Percentiles rank a stretch among this genome's conserved stretches.
These are phyloP conservation scores for Populus deltoides DNA, from an alignment of 345 rosid species.

Conservation along the genomic window DNA sequence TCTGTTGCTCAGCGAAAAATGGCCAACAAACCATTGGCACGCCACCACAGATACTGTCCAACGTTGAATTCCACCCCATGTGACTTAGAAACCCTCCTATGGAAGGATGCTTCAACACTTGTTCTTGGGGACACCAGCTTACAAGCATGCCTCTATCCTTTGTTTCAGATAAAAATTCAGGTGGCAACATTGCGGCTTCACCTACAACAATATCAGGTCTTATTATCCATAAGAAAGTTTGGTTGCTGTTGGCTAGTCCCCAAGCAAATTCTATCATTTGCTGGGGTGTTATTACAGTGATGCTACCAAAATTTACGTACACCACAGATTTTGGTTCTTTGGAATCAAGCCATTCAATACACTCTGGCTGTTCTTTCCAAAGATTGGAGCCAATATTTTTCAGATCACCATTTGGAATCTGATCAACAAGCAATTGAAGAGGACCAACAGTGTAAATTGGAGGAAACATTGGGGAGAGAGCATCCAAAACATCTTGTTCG, in stretches of 20 bases:
- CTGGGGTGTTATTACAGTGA: slow-evolving; percentile 12
- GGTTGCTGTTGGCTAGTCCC: slow-evolving; percentile 30
- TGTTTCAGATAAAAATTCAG: slow-evolving; percentile 12
- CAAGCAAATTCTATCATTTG: slow-evolving; percentile 29
- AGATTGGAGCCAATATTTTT: slow-evolving; percentile 10
- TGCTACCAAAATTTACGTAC: slow-evolving; percentile 29
- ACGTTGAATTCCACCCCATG: slow-evolving; percentile 32
- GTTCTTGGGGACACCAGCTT: slow-evolving; percentile 28
- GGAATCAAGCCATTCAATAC: slow-evolving; percentile 23
- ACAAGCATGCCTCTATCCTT: slow-evolving; percentile 17
- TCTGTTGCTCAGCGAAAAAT: slow-evolving; percentile 22
- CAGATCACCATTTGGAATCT: background rate
- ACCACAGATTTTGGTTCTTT: slow-evolving; percentile 21
- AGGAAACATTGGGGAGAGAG: slow-evolving; percentile 21
- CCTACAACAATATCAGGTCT: slow-evolving; percentile 29
- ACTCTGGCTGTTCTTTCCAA: slow-evolving; percentile 25
- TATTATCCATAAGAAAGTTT: slow-evolving; percentile 26
- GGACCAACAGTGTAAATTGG: slow-evolving; percentile 32
- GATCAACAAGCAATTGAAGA: slow-evolving; percentile 11
- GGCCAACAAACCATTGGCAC: slow-evolving; percentile 26
- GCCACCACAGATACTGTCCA: slow-evolving; percentile 16
- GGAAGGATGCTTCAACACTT: slow-evolving; percentile 23
- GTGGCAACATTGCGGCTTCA: slow-evolving; percentile 1
- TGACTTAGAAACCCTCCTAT: slow-evolving; percentile 27
- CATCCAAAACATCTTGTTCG: slow-evolving; percentile 24